Evolutionary conservation across 2,329 filamentous ascomycete species (phyloP).

Genomic region (Verticillium klebahnii): DNA sequence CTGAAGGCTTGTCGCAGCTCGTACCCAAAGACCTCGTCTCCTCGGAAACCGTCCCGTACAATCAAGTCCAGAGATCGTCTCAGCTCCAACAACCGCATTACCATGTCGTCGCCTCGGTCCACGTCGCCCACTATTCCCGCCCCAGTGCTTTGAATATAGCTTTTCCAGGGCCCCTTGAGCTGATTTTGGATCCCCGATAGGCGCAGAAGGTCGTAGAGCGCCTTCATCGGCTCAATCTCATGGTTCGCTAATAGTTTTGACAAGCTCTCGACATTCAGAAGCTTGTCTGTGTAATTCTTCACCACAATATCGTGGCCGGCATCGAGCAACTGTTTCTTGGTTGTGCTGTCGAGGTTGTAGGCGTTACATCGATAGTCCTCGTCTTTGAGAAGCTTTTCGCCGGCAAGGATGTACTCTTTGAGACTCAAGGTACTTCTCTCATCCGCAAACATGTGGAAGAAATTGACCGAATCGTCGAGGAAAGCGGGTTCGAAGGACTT

Average conservation of each 20-base stretch:
- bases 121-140: conserved; percentile 75
- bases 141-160: conserved; percentile 74
- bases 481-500: conserved; percentile 76
- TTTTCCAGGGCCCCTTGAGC: conserved; percentile 68
- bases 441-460: conserved; percentile 66
- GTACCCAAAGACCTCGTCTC: conserved; percentile 72
- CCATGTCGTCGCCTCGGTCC: conserved; percentile 77
- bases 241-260: conserved; percentile 68
- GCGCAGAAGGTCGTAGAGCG: conserved; percentile 73
- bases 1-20: conserved; percentile 81
- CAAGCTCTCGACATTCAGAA: conserved; percentile 64
- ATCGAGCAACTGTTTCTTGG: conserved; percentile 70
- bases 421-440: conserved; percentile 59
- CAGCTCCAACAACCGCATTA: conserved; percentile 74
- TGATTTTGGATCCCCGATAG: conserved; percentile 66
- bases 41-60: conserved; percentile 70
- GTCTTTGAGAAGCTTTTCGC: conserved; percentile 61
- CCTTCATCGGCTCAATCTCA: conserved; percentile 65
- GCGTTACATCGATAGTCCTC: conserved; percentile 75
- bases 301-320: conserved; percentile 71
- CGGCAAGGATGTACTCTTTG: conserved; percentile 69
- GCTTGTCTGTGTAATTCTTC: conserved; percentile 57
- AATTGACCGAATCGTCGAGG: conserved; percentile 61
- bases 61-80: conserved; percentile 75
- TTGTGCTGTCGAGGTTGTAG: conserved; percentile 78